Conservation (phyloP, 2,329 filamentous ascomycete genomes). For the Ceratocystis lukuohia region DNA sequence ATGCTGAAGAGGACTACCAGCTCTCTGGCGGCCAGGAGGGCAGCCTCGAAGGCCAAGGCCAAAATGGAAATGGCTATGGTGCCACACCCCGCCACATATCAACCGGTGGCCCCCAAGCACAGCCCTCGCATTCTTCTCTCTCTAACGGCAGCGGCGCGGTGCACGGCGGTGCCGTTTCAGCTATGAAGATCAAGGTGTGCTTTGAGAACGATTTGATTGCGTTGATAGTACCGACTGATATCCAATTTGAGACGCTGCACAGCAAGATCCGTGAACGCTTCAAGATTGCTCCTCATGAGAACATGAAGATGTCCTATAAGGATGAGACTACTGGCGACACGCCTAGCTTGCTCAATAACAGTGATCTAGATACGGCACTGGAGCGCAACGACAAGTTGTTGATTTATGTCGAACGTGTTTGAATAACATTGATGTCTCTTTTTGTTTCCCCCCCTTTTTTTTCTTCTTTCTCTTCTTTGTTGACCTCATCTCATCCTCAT, state of each 20-base stretch:
- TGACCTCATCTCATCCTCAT: background rate
- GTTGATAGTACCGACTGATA: slow-evolving; percentile 73
- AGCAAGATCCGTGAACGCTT: slow-evolving; percentile 76
- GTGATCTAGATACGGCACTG: slow-evolving; percentile 68
- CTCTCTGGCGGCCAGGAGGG: slow-evolving; percentile 36
- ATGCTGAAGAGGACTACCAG: slow-evolving; percentile 63
- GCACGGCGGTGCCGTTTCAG: slow-evolving; percentile 27
- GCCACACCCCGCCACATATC: slow-evolving; percentile 34
- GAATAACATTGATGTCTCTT: slow-evolving; percentile 20
- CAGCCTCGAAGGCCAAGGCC: slow-evolving; percentile 24
- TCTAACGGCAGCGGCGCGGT: background rate
- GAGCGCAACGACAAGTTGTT: slow-evolving; percentile 78
- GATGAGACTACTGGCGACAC: slow-evolving; percentile 69
- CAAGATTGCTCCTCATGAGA: slow-evolving; percentile 55
- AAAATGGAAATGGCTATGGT: slow-evolving; percentile 42
- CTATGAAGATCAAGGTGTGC: slow-evolving; percentile 89
- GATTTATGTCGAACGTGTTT: slow-evolving; percentile 51
- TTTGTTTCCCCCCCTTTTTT: background rate
- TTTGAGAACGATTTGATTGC: slow-evolving; percentile 87
- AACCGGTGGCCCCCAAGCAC: slow-evolving; percentile 27
- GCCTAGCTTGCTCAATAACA: slow-evolving; percentile 61
- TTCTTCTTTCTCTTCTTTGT: background rate
- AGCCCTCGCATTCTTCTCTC: slow-evolving; percentile 40
- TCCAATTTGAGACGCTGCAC: slow-evolving; percentile 62
- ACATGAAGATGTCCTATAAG: slow-evolving; percentile 69